Conservation (phyloP, 1,284 basidiomycete genomes). For the Marasmius oreades region DNA sequence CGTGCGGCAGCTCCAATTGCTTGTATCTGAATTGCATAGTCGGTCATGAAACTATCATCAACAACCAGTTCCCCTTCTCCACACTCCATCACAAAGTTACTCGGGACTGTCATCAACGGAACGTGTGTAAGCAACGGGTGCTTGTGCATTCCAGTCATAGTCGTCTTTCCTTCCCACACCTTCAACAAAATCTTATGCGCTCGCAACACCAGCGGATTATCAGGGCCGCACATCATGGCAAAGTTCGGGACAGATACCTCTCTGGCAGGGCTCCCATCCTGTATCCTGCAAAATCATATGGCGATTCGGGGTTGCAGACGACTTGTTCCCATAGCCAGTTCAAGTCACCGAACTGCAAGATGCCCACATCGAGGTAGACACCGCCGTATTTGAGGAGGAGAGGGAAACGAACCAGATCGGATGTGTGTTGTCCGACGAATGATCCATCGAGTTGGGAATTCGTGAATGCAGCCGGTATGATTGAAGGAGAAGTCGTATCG, state of each 20-base stretch:
- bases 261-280: background rate
- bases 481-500: background rate
- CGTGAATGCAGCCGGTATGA: background rate
- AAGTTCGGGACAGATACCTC: background rate
- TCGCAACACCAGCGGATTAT: background rate
- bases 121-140: background rate
- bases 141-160: background rate
- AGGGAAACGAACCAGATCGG: background rate
- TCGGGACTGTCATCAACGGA: background rate
- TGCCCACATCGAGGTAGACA: background rate
- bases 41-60: background rate
- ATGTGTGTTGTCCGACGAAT: background rate
- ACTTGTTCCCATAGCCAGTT: background rate
- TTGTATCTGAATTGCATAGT: no score
- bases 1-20: no score
- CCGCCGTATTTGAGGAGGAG: background rate
- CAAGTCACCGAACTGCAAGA: background rate
- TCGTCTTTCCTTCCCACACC: background rate
- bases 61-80: background rate
- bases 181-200: background rate
- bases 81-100: background rate
- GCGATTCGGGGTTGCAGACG: background rate
- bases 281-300: background rate
- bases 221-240: background rate
- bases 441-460: background rate